Evolutionary conservation across 345 rosid genomes (phyloP).

Genomic region (Pistacia vera): DNA sequence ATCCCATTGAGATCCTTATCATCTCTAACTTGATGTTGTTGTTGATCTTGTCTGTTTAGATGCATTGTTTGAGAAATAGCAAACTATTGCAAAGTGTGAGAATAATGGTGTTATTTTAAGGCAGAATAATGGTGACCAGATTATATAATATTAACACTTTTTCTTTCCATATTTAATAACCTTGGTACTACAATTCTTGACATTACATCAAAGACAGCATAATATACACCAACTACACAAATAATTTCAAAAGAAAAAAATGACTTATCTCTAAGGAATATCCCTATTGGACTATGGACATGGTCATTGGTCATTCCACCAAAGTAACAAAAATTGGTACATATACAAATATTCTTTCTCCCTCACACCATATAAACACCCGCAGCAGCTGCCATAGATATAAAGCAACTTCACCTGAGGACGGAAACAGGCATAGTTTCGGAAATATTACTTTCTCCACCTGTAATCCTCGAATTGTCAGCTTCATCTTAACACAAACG

Average conservation of each 20-base stretch:
- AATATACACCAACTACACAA: conserved; percentile 34
- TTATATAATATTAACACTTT: conserved; percentile 18
- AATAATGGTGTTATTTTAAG: too few relatives aligned
- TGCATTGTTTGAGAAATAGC: neutral
- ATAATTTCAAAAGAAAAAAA: neutral
- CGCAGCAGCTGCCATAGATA: neutral
- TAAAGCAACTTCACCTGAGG: conserved; percentile 10
- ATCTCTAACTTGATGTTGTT: neutral
- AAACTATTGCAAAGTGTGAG: too few relatives aligned
- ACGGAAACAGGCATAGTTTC: conserved; percentile 16
- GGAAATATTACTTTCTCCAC: neutral
- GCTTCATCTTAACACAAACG: neutral
- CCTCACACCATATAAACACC: conserved; percentile 13
- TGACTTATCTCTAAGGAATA: conserved; percentile 2
- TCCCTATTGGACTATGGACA: conserved; percentile 37
- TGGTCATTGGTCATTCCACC: conserved; percentile 25
- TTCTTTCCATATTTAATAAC: conserved; percentile 9
- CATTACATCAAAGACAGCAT: conserved; percentile 23
- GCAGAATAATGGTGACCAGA: neutral
- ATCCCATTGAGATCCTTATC: conserved; percentile 15
- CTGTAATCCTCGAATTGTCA: conserved; percentile 9
- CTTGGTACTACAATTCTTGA: conserved; percentile 20
- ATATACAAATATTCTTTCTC: conserved; percentile 16
- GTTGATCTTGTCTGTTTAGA: neutral
- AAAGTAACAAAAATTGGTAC: conserved; percentile 37